phyloP scores from a whole-genome alignment of 495 filamentous ascomycete genomes.

The Aspergillus hancockii region DNA sequence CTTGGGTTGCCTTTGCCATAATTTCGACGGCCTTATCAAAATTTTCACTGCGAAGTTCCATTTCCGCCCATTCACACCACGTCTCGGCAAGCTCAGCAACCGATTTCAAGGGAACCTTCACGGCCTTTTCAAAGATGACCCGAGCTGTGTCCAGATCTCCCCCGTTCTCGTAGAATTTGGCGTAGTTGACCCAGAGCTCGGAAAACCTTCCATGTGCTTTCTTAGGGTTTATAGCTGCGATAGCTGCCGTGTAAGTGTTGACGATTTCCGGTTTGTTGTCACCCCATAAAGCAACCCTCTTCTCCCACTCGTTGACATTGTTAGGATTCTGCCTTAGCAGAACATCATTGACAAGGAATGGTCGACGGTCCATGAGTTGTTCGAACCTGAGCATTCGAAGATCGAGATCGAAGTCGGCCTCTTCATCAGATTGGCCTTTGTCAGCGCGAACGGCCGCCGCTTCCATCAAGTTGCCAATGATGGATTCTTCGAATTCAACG shows the following conservation, averaged over 20 bases:
- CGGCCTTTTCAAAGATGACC: slow-evolving; percentile 95
- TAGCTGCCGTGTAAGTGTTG: slow-evolving; percentile 93
- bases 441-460: slow-evolving; percentile 77
- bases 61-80: slow-evolving; percentile 98
- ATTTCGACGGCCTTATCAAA: slow-evolving; percentile 92
- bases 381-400: slow-evolving; percentile 98
- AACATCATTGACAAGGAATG: slow-evolving; percentile 97
- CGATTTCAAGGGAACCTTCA: slow-evolving; percentile 95
- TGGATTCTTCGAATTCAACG: slow-evolving; percentile 93
- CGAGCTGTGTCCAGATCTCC: slow-evolving; percentile 83
- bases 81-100: slow-evolving; percentile 94
- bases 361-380: slow-evolving; percentile 94
- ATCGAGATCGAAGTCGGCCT: slow-evolving; percentile 93
- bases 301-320: slow-evolving; percentile 97
- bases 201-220: slow-evolving; percentile 94
- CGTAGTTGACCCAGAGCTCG: slow-evolving; percentile 95
- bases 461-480: slow-evolving; percentile 90
- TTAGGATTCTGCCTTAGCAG: slow-evolving; percentile 93
- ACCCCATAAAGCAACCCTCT: slow-evolving; percentile 91
- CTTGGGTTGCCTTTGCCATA: slow-evolving; percentile 96
- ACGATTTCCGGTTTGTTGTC: slow-evolving; percentile 90
- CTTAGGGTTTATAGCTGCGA: slow-evolving; percentile 89
- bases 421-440: slow-evolving; percentile 77
- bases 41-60: slow-evolving; percentile 94
- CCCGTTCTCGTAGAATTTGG: slow-evolving; percentile 93